Conservation (phyloP, 208 protist genomes). For the Naegleria lovaniensis region DNA sequence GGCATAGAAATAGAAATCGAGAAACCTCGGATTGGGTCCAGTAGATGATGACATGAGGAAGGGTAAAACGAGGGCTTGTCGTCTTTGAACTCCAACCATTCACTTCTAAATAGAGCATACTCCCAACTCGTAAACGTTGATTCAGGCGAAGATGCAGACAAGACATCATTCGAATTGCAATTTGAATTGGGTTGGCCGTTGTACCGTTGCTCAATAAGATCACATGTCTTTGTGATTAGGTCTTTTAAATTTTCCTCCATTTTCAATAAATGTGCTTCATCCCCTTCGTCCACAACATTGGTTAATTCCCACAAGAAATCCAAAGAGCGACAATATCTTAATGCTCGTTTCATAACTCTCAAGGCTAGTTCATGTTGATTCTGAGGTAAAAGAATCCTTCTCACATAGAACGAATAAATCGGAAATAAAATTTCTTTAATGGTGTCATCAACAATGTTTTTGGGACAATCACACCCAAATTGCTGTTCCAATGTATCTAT, state of each 20-base stretch:
- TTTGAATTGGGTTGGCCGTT: too few relatives aligned
- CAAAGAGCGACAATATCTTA: not conserved
- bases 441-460: not conserved
- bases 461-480: not conserved
- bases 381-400: not conserved
- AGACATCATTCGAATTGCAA: too few relatives aligned
- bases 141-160: too few relatives aligned
- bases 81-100: too few relatives aligned
- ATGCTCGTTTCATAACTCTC: not conserved
- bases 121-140: too few relatives aligned
- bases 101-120: too few relatives aligned
- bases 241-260: not conserved
- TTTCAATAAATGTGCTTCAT: not conserved
- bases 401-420: not conserved
- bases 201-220: too few relatives aligned
- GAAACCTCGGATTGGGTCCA: too few relatives aligned
- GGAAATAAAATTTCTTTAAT: not conserved
- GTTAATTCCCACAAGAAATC: not conserved
- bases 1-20: too few relatives aligned
- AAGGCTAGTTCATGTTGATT: not conserved
- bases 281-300: not conserved
- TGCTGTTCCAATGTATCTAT: not conserved
- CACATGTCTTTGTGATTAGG: not conserved
- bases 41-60: too few relatives aligned
- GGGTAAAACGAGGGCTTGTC: too few relatives aligned